Conservation (phyloP, 768 basidiomycete species). For the Kwoniella europaea region DNA sequence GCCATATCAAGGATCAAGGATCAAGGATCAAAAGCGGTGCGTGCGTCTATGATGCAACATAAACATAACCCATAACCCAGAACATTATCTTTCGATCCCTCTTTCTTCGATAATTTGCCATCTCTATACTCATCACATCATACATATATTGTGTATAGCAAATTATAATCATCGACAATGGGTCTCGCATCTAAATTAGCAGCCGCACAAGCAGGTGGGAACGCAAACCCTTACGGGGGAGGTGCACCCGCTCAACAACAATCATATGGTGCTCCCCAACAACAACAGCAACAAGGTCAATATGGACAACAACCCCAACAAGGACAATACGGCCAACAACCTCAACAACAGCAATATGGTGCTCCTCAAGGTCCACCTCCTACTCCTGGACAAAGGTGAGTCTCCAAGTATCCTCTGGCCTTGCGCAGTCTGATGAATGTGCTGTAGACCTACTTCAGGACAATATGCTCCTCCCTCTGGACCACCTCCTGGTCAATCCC, state of each 20-base stretch:
- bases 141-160: not conserved
- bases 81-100: too few relatives aligned
- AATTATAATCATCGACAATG: constrained; percentile 33
- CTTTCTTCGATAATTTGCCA: constrained; percentile 1
- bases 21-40: constrained; percentile 9
- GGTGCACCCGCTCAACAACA: constrained; percentile 24
- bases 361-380: constrained; percentile 31
- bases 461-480: constrained; percentile 39
- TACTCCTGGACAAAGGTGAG: constrained; percentile 20
- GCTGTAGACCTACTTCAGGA: constrained; percentile 23
- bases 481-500: constrained; percentile 36
- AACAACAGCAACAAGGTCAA: constrained; percentile 19
- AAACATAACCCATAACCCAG: constrained; percentile 1
- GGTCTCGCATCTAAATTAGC: constrained; percentile 54
- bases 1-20: not conserved
- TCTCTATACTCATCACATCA: not conserved
- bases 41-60: not conserved
- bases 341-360: constrained; percentile 28
- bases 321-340: constrained; percentile 18
- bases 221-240: constrained; percentile 27
- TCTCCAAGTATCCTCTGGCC: constrained; percentile 9
- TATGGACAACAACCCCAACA: constrained; percentile 18
- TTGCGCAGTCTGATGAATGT: not conserved
- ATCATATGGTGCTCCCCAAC: constrained; percentile 26
- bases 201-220: constrained; percentile 35